Evolutionary conservation across 176 grass and related monocot species (phyloP).

Genomic region (Alopecurus myosuroides): DNA sequence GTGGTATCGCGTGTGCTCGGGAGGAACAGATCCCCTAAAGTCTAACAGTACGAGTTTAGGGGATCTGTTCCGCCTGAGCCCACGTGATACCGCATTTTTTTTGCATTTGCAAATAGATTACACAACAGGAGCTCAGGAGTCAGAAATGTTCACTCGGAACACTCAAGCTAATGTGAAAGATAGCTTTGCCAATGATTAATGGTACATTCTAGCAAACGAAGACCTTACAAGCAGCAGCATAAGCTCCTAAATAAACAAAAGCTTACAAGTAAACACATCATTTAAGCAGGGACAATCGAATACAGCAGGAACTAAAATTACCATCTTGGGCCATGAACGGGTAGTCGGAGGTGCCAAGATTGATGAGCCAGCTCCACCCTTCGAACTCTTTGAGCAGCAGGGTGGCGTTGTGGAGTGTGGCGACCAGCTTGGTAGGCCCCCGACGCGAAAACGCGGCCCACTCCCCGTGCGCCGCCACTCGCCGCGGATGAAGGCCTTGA

Average conservation of each 20-base stretch:
- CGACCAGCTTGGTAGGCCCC: constrained; percentile 64
- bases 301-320: constrained; percentile 23
- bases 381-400: constrained; percentile 70
- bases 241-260: constrained; percentile 12
- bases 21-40: too few relatives aligned
- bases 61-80: too few relatives aligned
- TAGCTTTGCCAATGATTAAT: background rate
- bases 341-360: constrained; percentile 93
- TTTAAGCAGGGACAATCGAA: background rate
- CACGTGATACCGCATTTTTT: too few relatives aligned
- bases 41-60: too few relatives aligned
- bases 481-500: constrained; percentile 53
- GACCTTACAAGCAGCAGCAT: background rate
- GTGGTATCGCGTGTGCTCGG: too few relatives aligned
- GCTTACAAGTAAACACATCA: background rate
- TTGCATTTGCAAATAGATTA: too few relatives aligned
- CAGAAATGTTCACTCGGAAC: too few relatives aligned
- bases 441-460: constrained; percentile 46
- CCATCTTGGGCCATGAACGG: constrained; percentile 92
- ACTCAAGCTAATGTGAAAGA: background rate
- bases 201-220: background rate
- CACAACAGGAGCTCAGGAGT: too few relatives aligned
- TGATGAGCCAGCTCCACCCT: constrained; percentile 96
- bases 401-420: constrained; percentile 69
- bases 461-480: constrained; percentile 46